Base-by-base conservation (phyloP, 1,139 yeast genomes). In the Sporopachydermia cereana region DNA sequence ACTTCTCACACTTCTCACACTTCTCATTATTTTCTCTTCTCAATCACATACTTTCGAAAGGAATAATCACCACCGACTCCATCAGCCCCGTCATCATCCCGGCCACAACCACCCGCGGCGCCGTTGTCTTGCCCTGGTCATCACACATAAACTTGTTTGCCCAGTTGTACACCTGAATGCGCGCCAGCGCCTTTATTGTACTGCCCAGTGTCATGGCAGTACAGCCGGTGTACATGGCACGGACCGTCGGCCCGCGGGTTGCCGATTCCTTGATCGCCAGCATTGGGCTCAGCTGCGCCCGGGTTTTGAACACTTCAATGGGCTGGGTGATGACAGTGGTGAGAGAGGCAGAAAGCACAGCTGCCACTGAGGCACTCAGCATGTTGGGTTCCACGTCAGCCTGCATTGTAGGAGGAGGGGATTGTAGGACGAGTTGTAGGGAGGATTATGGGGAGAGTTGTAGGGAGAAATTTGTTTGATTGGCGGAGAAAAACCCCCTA, bases 41-140 rank as follows among this genome's bases (percentile, higher is more conserved):
- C 29, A 25, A 7, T 7, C 49, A 46, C 51, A 48, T 49, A 50
- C 62, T 84, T 57, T 91, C 98, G 62, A 91, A 89, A 0, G 98
- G 98, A 23, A 91, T 84, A 25, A 91, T 76, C 69, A 88, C 75
- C 41, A 86, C 54, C 3, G 94, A 79, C 61, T 91, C 98, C 45
- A 79, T 65, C 48, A 80, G 71, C 3, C 93, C 97, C 9, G 95
- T 84, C 68, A 86, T 74, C 44, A 82, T 74, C 3, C 95, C 96
- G 2, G 96, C 96, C 49, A 84, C 77, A 7, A 81, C 81, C 44
- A 83, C 71, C 51, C 84, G 63, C 9, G 88, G 84, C 2, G 89
- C 88, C 16, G 79, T 69, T 1, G 84, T 71, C 49, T 74, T 72
- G 22, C 74, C 74, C 41, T 63, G 61, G 20, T 74, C 79, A 51